Conservation (phyloP, 768 basidiomycete species). For the Leccinum fibrillosum region DNA sequence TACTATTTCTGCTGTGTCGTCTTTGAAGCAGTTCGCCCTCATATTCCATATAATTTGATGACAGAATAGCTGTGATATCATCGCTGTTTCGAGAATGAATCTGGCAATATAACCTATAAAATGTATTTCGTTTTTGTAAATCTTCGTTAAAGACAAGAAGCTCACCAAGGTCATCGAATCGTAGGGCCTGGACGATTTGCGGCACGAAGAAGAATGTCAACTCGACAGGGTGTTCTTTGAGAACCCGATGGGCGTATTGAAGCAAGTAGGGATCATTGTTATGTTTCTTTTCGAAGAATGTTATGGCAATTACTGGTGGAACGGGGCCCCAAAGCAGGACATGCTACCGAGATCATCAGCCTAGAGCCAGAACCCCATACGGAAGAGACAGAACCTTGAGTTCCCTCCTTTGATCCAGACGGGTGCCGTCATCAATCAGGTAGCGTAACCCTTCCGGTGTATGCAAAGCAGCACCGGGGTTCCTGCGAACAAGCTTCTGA, state of each 20-base stretch:
- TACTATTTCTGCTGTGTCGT: slow-evolving; percentile 83
- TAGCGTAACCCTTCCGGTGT: slow-evolving; percentile 79
- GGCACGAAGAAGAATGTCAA: slow-evolving; percentile 99
- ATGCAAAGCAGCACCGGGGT: slow-evolving; percentile 65
- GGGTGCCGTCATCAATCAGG: slow-evolving; percentile 72
- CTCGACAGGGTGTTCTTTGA: slow-evolving; percentile 93
- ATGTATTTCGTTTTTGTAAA: background rate
- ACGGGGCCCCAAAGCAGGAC: slow-evolving; percentile 87
- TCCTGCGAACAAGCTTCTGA: slow-evolving; percentile 66
- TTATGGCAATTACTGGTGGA: slow-evolving; percentile 76
- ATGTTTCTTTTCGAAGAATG: slow-evolving; percentile 83
- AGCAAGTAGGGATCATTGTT: slow-evolving; percentile 80
- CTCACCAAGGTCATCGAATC: slow-evolving; percentile 84
- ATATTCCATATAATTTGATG: slow-evolving; percentile 99
- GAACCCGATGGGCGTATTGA: slow-evolving; percentile 94
- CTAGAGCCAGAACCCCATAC: background rate
- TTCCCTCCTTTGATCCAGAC: slow-evolving; percentile 56
- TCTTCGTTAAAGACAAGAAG: background rate
- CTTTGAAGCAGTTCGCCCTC: slow-evolving; percentile 97
- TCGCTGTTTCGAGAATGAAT: slow-evolving; percentile 96
- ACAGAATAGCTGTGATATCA: slow-evolving; percentile 96
- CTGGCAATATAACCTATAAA: slow-evolving; percentile 81
- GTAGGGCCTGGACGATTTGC: slow-evolving; percentile 94
- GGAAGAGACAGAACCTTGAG: slow-evolving; percentile 56
- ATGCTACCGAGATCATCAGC: slow-evolving; percentile 48